Percentiles rank a stretch among this genome's conserved stretches.
Conservation (phyloP, 2,329 filamentous ascomycete genomes). For the Cordyceps cicadae region DNA sequence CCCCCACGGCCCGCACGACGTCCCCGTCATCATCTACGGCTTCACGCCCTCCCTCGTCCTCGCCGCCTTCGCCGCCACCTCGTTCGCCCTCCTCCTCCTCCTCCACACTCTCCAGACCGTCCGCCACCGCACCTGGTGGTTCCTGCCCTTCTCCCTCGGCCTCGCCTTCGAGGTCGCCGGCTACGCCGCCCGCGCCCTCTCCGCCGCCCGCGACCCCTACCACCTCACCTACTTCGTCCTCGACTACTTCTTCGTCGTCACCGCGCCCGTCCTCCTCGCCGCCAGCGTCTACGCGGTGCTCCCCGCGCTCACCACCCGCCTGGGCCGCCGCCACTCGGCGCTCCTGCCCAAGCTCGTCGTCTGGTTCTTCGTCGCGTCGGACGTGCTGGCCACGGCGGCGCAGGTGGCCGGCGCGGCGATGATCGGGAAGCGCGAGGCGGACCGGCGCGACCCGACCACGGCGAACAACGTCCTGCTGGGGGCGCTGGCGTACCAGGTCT, state of each 20-base stretch:
- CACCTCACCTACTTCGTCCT: constrained; percentile 47
- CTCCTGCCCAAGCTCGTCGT: constrained; percentile 39
- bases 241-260: constrained; percentile 55
- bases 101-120: constrained; percentile 30
- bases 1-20: constrained; percentile 36
- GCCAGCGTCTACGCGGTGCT: constrained; percentile 49
- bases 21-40: constrained; percentile 42
- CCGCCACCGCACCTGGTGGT: constrained; percentile 33
- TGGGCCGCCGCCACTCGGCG: constrained; percentile 33
- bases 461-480: constrained; percentile 48
- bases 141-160: constrained; percentile 35
- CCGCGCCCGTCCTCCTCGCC: constrained; percentile 49
- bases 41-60: constrained; percentile 40
- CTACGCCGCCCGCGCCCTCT: constrained; percentile 41
- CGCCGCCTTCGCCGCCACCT: constrained; percentile 32
- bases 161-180: constrained; percentile 41
- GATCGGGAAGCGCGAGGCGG: constrained; percentile 41
- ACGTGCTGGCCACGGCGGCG: constrained; percentile 44
- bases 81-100: constrained; percentile 34
- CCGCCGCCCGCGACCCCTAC: constrained; percentile 42
- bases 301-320: constrained; percentile 38
- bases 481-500: constrained; percentile 46
- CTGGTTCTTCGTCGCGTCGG: constrained; percentile 45
- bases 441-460: constrained; percentile 39
- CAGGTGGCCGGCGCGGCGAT: constrained; percentile 47